Percentiles rank a stretch among this genome's conserved stretches.
Conservation (phyloP, 176 grass and related monocot genomes). For the Zoysia pacifica region DNA sequence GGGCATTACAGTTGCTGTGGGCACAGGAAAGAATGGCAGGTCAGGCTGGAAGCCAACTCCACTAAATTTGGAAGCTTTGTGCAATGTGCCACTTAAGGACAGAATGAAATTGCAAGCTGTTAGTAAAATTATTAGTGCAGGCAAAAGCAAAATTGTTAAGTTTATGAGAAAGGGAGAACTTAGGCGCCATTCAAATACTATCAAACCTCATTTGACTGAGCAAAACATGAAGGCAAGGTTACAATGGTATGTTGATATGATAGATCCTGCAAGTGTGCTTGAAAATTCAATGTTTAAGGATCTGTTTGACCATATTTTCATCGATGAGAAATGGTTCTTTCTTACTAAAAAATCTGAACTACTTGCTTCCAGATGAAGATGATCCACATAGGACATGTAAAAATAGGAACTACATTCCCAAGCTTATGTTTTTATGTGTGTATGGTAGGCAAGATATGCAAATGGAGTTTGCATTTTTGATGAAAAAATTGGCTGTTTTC, state of each 20-base stretch:
- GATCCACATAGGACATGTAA: not conserved
- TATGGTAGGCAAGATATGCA: not conserved
- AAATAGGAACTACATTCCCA: slow-evolving; percentile 11
- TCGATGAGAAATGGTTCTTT: not conserved
- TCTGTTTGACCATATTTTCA: not conserved
- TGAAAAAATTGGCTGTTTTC: not conserved
- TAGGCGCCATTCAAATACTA: not conserved
- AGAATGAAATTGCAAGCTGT: not conserved
- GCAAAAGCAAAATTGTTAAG: not conserved
- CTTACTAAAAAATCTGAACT: too few relatives aligned
- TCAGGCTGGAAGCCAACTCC: not conserved
- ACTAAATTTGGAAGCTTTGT: not conserved
- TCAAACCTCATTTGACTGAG: not conserved
- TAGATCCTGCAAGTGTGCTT: not conserved
- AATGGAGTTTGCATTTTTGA: not conserved
- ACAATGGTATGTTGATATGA: not conserved
- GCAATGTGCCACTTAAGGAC: not conserved
- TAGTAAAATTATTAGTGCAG: not conserved
- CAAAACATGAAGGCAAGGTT: not conserved
- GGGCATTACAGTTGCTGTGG: too few relatives aligned
- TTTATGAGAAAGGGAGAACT: not conserved
- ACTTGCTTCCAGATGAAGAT: not conserved
- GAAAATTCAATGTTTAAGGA: not conserved
- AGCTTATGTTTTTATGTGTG: slow-evolving; percentile 1
- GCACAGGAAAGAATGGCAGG: too few relatives aligned